These are phyloP conservation scores for Neofusicoccum sp. DNA, from an alignment of 2,329 filamentous ascomycete species.

Conservation along the genomic window DNA sequence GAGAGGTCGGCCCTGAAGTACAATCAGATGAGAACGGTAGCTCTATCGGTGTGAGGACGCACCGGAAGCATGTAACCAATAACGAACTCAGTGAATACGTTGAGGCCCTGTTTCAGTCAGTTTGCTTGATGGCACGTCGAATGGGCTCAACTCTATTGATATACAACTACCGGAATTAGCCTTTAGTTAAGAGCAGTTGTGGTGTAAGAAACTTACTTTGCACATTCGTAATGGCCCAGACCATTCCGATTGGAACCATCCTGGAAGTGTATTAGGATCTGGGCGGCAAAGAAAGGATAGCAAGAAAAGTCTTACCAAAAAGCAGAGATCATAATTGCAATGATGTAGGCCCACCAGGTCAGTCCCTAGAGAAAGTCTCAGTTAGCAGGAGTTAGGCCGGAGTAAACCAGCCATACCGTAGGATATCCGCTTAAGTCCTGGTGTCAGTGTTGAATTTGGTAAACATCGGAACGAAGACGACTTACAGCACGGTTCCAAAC, in stretches of 20 bases:
- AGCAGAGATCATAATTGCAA: slow-evolving; percentile 64
- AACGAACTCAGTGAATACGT: slow-evolving; percentile 55
- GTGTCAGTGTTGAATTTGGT: neutral
- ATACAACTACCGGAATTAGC: neutral
- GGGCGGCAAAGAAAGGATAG: too few relatives aligned
- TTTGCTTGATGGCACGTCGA: too few relatives aligned
- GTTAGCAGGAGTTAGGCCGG: neutral
- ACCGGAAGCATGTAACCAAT: slow-evolving; percentile 62
- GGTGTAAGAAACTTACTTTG: neutral
- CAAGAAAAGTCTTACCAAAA: too few relatives aligned
- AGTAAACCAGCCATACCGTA: too few relatives aligned
- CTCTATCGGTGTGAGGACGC: too few relatives aligned
- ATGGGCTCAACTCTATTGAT: neutral
- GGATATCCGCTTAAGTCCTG: too few relatives aligned
- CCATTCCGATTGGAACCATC: slow-evolving; percentile 26
- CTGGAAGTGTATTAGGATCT: too few relatives aligned
- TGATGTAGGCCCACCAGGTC: slow-evolving; percentile 69
- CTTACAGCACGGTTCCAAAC: slow-evolving; percentile 41
- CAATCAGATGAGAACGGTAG: too few relatives aligned
- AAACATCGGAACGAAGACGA: neutral
- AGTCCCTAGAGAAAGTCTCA: too few relatives aligned
- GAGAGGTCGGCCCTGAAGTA: slow-evolving; percentile 66
- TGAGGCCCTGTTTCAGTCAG: slow-evolving; percentile 31
- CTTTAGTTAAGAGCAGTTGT: too few relatives aligned
- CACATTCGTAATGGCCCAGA: slow-evolving; percentile 18